phyloP scores from a whole-genome alignment of 2,329 filamentous ascomycete species.

The Stemphylium beticola region DNA sequence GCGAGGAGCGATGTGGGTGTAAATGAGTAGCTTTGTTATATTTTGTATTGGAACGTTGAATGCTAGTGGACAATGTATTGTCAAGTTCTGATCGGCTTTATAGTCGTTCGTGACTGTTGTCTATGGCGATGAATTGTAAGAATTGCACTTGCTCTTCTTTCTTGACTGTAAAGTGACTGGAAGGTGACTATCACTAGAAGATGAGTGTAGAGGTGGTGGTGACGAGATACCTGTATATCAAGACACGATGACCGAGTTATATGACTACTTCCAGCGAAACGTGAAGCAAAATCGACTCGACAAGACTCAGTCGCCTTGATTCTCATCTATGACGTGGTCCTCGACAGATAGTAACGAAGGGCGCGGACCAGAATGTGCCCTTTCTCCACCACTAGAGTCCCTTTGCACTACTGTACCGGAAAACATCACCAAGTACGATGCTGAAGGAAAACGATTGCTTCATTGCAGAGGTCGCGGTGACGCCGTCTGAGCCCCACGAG shows the following conservation, averaged over 20 bases:
- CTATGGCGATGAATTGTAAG: no score
- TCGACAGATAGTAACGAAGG: background rate
- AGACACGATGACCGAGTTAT: no score
- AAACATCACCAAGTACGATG: no score
- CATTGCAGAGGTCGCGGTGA: slow-evolving; percentile 1
- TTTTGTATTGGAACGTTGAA: no score
- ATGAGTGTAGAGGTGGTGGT: background rate
- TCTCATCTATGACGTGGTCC: background rate
- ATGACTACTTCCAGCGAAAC: background rate
- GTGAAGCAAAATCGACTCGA: background rate
- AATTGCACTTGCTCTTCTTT: no score
- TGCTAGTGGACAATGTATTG: no score
- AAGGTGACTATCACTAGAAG: background rate
- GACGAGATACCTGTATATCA: background rate
- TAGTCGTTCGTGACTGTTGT: no score
- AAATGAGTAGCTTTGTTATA: no score
- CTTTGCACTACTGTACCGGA: no score
- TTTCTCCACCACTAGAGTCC: background rate
- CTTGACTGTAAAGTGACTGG: no score
- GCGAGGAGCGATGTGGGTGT: no score
- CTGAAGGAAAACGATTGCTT: background rate
- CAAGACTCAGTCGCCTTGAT: background rate
- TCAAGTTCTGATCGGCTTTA: no score
- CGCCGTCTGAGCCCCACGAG: background rate
- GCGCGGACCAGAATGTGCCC: background rate